phyloP scores from a whole-genome alignment of 768 basidiomycete species.

The Trametes cinnabarina region DNA sequence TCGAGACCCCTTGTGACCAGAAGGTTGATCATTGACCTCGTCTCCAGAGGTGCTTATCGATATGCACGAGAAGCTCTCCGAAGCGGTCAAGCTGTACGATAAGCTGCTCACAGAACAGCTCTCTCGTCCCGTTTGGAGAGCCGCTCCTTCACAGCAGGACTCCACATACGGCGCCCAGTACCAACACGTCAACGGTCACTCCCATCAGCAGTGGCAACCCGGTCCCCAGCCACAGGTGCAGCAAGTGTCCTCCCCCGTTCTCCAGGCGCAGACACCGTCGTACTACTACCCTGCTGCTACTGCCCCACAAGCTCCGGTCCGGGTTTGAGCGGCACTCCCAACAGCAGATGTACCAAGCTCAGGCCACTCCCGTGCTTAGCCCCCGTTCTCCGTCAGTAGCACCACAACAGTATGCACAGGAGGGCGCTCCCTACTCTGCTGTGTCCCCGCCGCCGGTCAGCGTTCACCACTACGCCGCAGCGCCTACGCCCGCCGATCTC shows the following conservation, averaged over 20 bases:
- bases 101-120: conserved; percentile 82
- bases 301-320: conserved; percentile 4
- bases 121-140: conserved; percentile 64
- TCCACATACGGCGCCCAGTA: conserved; percentile 31
- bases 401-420: conserved; percentile 1
- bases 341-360: conserved; percentile 21
- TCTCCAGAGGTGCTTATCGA: conserved; percentile 77
- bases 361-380: conserved; percentile 7
- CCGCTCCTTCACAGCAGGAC: conserved; percentile 10
- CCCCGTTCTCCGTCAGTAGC: conserved; percentile 9
- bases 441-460: conserved; percentile 16
- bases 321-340: conserved; percentile 12
- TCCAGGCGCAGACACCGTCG: conserved; percentile 12
- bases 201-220: conserved; percentile 24
- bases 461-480: conserved; percentile 15
- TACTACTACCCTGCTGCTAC: conserved; percentile 17
- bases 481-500: conserved; percentile 5
- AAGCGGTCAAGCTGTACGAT: conserved; percentile 92
- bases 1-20: neutral
- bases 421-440: conserved; percentile 2
- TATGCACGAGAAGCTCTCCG: conserved; percentile 92
- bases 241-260: conserved; percentile 7
- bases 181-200: conserved; percentile 4
- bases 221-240: conserved; percentile 5
- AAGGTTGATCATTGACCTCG: neutral